phyloP scores from a whole-genome alignment of 768 basidiomycete genomes.

The Pulveroboletus sp. region DNA sequence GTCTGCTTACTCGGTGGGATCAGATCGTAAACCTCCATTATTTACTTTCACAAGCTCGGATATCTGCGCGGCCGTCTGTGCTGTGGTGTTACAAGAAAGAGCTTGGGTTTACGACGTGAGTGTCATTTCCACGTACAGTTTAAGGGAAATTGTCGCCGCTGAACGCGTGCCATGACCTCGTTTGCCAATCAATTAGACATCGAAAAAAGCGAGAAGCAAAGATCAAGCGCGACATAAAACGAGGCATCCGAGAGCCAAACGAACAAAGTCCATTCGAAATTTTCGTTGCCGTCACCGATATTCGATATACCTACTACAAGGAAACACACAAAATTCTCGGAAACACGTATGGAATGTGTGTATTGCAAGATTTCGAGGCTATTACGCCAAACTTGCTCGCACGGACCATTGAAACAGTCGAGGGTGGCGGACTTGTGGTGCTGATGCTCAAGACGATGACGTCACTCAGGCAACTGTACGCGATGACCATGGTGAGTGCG shows the following conservation, averaged over 20 bases:
- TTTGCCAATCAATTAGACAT: slow-evolving; percentile 52
- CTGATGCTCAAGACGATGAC: slow-evolving; percentile 93
- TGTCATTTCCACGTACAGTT: slow-evolving; percentile 3
- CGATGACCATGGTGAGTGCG: slow-evolving; percentile 72
- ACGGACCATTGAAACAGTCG: slow-evolving; percentile 96
- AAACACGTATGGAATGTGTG: slow-evolving; percentile 96
- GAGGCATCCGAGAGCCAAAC: slow-evolving; percentile 89
- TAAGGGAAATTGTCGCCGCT: not conserved
- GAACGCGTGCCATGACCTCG: not conserved
- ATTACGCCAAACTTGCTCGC: slow-evolving; percentile 97
- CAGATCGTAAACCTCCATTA: slow-evolving; percentile 96
- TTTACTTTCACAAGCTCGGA: slow-evolving; percentile 85
- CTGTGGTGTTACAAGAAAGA: slow-evolving; percentile 99
- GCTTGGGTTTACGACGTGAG: slow-evolving; percentile 89
- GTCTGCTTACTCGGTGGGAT: not conserved
- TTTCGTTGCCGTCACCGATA: slow-evolving; percentile 97
- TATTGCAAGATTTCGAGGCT: slow-evolving; percentile 97
- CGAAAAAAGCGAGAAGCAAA: slow-evolving; percentile 96
- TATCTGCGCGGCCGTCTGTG: slow-evolving; percentile 86
- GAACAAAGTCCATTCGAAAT: slow-evolving; percentile 98
- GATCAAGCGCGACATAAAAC: slow-evolving; percentile 94
- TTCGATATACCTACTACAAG: slow-evolving; percentile 98
- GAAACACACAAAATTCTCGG: slow-evolving; percentile 96
- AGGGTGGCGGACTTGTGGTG: slow-evolving; percentile 90
- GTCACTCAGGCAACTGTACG: slow-evolving; percentile 86